phyloP scores from a whole-genome alignment of 2,329 filamentous ascomycete species.

The Aureobasidium sp. region DNA sequence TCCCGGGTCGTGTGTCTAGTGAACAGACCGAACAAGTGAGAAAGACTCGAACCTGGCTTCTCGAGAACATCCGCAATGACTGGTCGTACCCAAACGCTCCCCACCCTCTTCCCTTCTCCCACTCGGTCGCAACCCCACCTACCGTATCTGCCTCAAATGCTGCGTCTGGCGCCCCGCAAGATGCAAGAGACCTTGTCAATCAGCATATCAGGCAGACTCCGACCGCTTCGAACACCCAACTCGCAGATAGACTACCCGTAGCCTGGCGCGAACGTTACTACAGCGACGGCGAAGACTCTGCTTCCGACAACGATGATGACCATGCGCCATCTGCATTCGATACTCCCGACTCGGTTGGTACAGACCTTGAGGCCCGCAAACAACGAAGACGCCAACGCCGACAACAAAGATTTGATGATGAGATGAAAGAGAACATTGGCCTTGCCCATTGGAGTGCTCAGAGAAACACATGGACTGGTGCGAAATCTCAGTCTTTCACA shows the following conservation, averaged over 20 bases:
- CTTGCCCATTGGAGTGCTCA: slow-evolving; percentile 70
- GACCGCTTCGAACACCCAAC: too few species aligned
- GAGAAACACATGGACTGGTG: slow-evolving; percentile 80
- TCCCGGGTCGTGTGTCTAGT: slow-evolving; percentile 23
- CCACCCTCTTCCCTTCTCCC: slow-evolving; percentile 17
- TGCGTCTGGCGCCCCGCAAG: background rate
- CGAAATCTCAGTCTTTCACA: background rate
- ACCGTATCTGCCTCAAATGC: background rate
- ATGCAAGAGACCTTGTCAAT: background rate
- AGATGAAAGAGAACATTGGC: slow-evolving; percentile 67
- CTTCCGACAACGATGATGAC: slow-evolving; percentile 18
- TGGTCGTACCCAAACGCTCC: slow-evolving; percentile 38
- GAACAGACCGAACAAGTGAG: slow-evolving; percentile 34
- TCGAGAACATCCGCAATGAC: slow-evolving; percentile 37
- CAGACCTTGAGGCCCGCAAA: slow-evolving; percentile 22
- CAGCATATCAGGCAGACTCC: slow-evolving; percentile 5
- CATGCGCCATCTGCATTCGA: slow-evolving; percentile 30
- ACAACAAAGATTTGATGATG: slow-evolving; percentile 32
- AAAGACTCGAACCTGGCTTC: slow-evolving; percentile 36
- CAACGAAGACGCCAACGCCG: slow-evolving; percentile 33
- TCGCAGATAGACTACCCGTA: too few species aligned
- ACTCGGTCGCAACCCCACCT: background rate
- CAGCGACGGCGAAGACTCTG: slow-evolving; percentile 29
- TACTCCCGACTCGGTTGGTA: slow-evolving; percentile 38
- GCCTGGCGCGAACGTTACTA: slow-evolving; percentile 39